Evolutionary conservation across 2,329 filamentous ascomycete species (phyloP), one percentile per base, ranked within the genome.

Genomic region (Lojkania enalia): DNA sequence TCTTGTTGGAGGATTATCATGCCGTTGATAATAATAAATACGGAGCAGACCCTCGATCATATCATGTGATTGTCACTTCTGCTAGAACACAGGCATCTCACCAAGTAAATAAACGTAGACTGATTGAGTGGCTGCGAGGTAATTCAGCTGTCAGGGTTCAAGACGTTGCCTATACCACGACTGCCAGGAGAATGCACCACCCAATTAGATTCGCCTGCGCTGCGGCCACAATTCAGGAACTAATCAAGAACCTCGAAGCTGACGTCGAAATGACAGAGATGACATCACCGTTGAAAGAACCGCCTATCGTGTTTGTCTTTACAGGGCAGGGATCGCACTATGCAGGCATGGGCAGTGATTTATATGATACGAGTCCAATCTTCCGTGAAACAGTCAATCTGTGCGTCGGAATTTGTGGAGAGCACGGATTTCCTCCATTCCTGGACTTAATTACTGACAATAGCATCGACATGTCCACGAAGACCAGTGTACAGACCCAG

Each of bases 261-360:
- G n/a, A 25, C 36, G 27, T 23, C 80, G n/a, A n/a, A n/a, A 51
- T 85, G 85, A 5, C 83, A 84, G 42, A 83, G 84, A 29, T 6
- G 9, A 40, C 36, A n/a, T 37, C 11, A 20, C 18, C 4, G 11
- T n/a, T 7, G 38, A 29, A 21, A 42, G 32, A 58, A 2, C 55
- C 64, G 2, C 37, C 39, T 4, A 48, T 47, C 6, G 59, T 61
- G 0, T 74, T 76, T 39, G 50, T 50, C 14, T 72, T 70, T 47
- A 69, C 69, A 9, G 69, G 69, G 4, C 67, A 72, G 51, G 69
- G 69, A 2, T 37, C 58, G 1, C 48, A 42, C 1, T 58, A 64
- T 42, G 37, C 20, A 1, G 42, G 42, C 4, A 52, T 56, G 48
- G 47, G 39, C 4, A 11, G 20, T 1, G 29, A 49, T 14, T 39